Percentiles rank a stretch among this genome's conserved stretches.
Conservation (phyloP, 345 rosid species). For the Bretschneidera sinensis region DNA sequence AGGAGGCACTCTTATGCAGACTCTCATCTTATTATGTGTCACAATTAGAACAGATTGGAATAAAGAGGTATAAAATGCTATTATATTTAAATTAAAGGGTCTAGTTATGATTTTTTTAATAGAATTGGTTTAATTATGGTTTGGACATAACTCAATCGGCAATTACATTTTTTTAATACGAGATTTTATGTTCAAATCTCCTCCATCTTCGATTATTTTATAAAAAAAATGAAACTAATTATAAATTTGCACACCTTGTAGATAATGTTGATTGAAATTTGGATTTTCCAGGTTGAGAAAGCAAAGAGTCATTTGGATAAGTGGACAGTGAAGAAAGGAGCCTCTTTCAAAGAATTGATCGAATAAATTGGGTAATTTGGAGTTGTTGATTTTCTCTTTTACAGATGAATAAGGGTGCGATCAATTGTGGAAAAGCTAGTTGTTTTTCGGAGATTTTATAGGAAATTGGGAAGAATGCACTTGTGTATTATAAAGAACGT, state of each 20-base stretch:
- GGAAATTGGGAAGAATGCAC: too few species aligned
- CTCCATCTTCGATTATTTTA: not conserved
- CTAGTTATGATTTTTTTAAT: too few species aligned
- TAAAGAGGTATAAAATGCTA: slow-evolving; percentile 42
- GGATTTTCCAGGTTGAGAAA: slow-evolving; percentile 45
- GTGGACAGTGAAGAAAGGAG: slow-evolving; percentile 37
- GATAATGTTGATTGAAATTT: too few species aligned
- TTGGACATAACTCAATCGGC: too few species aligned
- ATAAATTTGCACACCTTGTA: not conserved
- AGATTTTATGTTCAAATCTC: not conserved
- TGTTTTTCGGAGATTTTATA: too few species aligned
- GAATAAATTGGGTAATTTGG: too few species aligned
- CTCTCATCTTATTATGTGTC: slow-evolving; percentile 31
- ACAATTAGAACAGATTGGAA: slow-evolving; percentile 34
- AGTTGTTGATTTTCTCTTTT: too few species aligned
- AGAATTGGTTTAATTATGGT: too few species aligned
- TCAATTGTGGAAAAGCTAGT: too few species aligned
- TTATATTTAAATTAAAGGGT: too few species aligned
- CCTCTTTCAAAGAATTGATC: slow-evolving; percentile 10
- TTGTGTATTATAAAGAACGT: too few species aligned
- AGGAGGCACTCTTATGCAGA: slow-evolving; percentile 32
- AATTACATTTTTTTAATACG: not conserved
- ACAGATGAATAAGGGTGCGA: too few species aligned
- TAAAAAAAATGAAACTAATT: not conserved
- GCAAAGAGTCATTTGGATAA: slow-evolving; percentile 32